Base-by-base conservation (phyloP, 2,329 filamentous ascomycete species). In the Incumbomyces delicatus region DNA sequence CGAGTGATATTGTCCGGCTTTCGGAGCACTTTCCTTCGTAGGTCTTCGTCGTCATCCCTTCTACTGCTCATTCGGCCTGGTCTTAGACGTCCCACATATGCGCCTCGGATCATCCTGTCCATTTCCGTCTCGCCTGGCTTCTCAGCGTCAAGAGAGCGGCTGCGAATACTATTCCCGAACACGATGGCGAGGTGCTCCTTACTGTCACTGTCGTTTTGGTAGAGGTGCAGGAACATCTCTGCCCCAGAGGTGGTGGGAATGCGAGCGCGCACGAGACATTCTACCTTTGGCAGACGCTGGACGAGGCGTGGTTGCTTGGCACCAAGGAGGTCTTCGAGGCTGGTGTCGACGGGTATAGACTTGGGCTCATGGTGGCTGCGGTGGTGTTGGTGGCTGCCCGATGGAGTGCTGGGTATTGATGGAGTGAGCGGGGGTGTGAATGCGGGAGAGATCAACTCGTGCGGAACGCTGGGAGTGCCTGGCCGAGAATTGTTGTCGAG, bases 121-220 rank as follows among this genome's bases (percentile, higher is more conserved):
- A 71, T 69, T 56, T 71, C 68, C 4, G 66, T 69, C 66, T 78
- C 60, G 1, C 68, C 69, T 6, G 66, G 65, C 40, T 63, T 59
- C 20, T 68, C 64, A 12, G 62, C 57, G 54, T 72, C 68, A 41
- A 72, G 76, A 80, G 66, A 75, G 64, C 70, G 80, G 79, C 63
- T 78, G 40, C 92, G 77, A 55, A 96, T 95, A 40, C 81, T 74
- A 49, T 83, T 81, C 2, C 92, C 92, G 65, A 98, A 98, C 0
- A 98, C 92, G 60, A 98, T 96, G 14, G 92, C 92, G 43, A 98
- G 70, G 63, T 98, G 92, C 62, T 98, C 92, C 66, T 98, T 98
- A 54, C 83, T 86, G 65, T 98, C 92, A 6, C 87, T 80, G 58
- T 85, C 85, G 66, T 98, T 98, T 53, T 82, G 82, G 68, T 98